Base-by-base conservation (phyloP, 306 rosid species). In the Prunus armeniaca region DNA sequence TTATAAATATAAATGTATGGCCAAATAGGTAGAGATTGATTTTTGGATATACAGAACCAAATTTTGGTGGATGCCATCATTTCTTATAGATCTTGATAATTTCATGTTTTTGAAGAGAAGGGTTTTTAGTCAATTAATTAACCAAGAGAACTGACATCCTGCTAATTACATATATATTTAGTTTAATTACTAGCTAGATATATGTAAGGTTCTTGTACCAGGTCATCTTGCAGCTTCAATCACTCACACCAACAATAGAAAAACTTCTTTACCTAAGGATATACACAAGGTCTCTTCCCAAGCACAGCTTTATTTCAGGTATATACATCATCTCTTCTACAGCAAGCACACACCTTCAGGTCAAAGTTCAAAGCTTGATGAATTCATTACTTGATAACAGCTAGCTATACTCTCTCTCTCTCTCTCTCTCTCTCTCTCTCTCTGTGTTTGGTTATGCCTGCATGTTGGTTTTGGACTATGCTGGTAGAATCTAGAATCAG, bases 191-290 rank as follows among this genome's bases (percentile, higher is more conserved):
- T 68, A n/a, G 12, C 19, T 60, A 68, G 72, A 64, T 24, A 57
- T 56, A 2, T 20, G 25, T 30, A 51, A 50, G 85, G 79, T 76
- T 79, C 14, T 47, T 25, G 76, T n/a, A 88, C 81, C 96, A 92
- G 97, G 85, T 92, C 97, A 92, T 90, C 93, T 87, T 74, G 97
- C 96, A 92, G 97, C 96, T 92, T 92, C 96, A 88, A 92, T 83
- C 96, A 88, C 92, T 90, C 96, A 88, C 82, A 81, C 90, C 96
- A 92, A 88, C 96, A 89, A 62, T 57, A 41, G 22, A 67, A 72
- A 32, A 43, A 66, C 10, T 46, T 71, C 71, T 27, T 65, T 28
- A 15, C 10, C 28, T 55, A 60, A 60, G 41, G 25, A 34, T 20
- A 38, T 7, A 38, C 7, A n/a, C 12, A 24, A 38, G 68, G 57